Evolutionary conservation across 2,329 filamentous ascomycete species (phyloP).

Genomic region (Fusarium fracticaudum): DNA sequence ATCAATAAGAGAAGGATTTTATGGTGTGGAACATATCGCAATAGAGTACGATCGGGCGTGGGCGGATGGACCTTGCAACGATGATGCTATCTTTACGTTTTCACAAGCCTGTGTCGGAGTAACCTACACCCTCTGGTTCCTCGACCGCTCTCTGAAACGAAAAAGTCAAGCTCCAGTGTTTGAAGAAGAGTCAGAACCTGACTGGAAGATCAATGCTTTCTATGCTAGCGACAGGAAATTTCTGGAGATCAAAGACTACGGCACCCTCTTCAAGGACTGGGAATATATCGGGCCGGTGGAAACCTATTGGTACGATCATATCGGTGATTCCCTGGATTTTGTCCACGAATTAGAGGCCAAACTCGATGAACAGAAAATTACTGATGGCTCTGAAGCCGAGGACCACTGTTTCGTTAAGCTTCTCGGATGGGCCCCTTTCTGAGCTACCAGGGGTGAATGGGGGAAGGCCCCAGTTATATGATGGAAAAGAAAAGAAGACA

Average conservation of each 20-base stretch:
- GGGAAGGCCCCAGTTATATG: neutral
- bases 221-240: neutral
- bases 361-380: neutral
- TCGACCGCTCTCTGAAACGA: neutral
- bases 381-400: neutral
- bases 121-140: neutral
- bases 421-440: neutral
- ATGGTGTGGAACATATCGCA: neutral
- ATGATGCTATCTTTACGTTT: neutral
- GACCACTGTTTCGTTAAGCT: neutral
- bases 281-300: neutral
- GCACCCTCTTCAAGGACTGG: neutral
- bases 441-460: neutral
- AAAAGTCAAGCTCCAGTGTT: neutral
- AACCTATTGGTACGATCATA: neutral
- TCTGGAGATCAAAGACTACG: neutral
- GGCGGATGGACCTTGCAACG: accelerated
- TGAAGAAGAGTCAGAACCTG: neutral
- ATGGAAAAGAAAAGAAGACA: accelerated
- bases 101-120: neutral
- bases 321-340: neutral
- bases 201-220: neutral
- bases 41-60: neutral
- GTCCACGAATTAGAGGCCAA: neutral
- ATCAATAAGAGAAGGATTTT: neutral